phyloP scores from a whole-genome alignment of 2,329 filamentous ascomycete genomes.

The Mycogone perniciosa region DNA sequence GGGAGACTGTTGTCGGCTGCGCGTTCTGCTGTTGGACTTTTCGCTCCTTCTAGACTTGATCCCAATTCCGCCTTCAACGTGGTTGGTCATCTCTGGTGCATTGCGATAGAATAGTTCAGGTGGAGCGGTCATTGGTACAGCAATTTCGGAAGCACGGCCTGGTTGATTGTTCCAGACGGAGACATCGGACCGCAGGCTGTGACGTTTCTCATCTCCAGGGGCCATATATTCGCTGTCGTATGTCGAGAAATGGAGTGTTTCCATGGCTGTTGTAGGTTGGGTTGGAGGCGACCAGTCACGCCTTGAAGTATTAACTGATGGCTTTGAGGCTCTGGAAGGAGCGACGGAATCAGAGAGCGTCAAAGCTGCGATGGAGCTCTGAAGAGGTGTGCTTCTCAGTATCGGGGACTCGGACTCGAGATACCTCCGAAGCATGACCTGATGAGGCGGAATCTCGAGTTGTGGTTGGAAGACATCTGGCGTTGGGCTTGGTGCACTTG shows the following conservation, averaged over 20 bases:
- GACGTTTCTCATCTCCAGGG: slow-evolving; percentile 9
- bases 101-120: slow-evolving; percentile 3
- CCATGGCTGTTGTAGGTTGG: neutral
- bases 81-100: neutral
- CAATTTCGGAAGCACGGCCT: slow-evolving; percentile 10
- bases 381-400: neutral
- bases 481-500: neutral
- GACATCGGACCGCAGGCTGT: slow-evolving; percentile 18
- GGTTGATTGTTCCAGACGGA: slow-evolving; percentile 18
- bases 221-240: neutral
- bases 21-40: neutral
- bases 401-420: slow-evolving; percentile 10
- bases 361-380: neutral
- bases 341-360: neutral
- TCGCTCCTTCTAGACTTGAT: neutral
- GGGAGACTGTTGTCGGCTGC: slow-evolving; percentile 2
- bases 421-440: slow-evolving; percentile 12
- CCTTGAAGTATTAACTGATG: neutral
- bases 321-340: neutral
- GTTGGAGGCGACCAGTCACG: neutral
- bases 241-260: neutral
- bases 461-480: neutral
- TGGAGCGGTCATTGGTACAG: slow-evolving; percentile 5
- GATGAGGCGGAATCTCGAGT: slow-evolving; percentile 4
- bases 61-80: neutral